Evolutionary conservation across 352 stramenopile genomes (phyloP).

Genomic region (Thalassiosira oceanica): DNA sequence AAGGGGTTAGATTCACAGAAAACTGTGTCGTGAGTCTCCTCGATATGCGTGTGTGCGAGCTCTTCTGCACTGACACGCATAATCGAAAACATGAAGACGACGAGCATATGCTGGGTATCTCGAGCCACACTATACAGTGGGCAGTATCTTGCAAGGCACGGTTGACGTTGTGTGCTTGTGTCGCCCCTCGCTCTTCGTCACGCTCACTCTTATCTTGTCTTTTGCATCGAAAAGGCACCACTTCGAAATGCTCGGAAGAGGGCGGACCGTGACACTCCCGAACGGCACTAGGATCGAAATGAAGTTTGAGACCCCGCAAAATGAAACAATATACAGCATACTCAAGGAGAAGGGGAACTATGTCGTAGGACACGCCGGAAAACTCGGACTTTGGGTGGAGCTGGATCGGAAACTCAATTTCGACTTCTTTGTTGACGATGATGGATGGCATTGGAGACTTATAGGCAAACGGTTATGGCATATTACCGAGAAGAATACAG

Average conservation of each 20-base stretch:
- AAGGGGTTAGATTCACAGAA: conserved; percentile 67
- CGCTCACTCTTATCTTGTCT: too few relatives aligned
- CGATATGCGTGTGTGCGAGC: too few relatives aligned
- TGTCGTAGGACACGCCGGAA: conserved; percentile 60
- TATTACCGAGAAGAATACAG: conserved; percentile 65
- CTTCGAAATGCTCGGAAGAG: conserved; percentile 52
- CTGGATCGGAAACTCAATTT: too few relatives aligned
- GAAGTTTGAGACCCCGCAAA: conserved; percentile 23
- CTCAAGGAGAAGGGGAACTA: conserved; percentile 52
- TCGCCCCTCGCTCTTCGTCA: too few relatives aligned
- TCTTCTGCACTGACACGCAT: too few relatives aligned
- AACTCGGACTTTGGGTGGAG: conserved; percentile 53
- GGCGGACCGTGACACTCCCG: conserved; percentile 29
- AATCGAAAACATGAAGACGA: too few relatives aligned
- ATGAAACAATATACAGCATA: conserved; percentile 36
- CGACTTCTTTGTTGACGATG: conserved; percentile 34
- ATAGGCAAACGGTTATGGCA: conserved; percentile 36
- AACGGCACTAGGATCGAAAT: too few relatives aligned
- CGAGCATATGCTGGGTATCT: conserved; percentile 70
- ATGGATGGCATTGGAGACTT: conserved; percentile 43
- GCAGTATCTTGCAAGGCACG: conserved; percentile 54
- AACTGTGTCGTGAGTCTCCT: too few relatives aligned
- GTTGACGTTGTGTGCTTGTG: too few relatives aligned
- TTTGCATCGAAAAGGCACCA: too few relatives aligned
- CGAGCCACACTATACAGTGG: conserved; percentile 60